Base-by-base conservation (phyloP, 495 filamentous ascomycete genomes). In the Hyaloscypha hepaticicola region DNA sequence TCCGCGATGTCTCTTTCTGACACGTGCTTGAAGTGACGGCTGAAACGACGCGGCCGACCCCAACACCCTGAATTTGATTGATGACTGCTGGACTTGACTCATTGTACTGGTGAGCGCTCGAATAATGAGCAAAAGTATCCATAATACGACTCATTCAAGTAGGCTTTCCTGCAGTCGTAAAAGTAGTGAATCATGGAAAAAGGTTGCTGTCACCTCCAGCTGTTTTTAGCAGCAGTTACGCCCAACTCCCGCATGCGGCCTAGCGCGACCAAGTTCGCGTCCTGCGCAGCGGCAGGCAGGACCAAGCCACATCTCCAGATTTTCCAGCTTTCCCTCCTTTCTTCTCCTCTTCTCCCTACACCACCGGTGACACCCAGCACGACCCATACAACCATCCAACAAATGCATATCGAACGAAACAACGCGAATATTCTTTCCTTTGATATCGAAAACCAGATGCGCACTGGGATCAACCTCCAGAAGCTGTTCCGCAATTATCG, bases 381-480 rank as follows among this genome's bases (percentile, higher is more conserved):
- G 4, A 56, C 52, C 33, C 41, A 22, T 31, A 28, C 48, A 25
- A 64, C 24, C 64, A 52, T 22, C 55, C 66, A 58, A 55, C 67
- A 67, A 69, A 72, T 72, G 70, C 64, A 69, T 72, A 67, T 72
- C 67, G 70, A 72, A 67, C 57, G 9, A 27, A 64, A 63, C 28
- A 66, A 53, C 21, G 22, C 49, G 8, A 56, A 55, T 26, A 22
- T 21, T 27, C 55, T 66, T 60, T 55, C 45, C 49, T 64, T 60
- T 34, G n/a, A 21, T 28, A 49, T 60, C 55, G 59, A 61, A 48
- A 66, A 58, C 64, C 64, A 62, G 57, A 72, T 73, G 68, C 66
- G 71, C 66, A 64, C 61, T 61, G 68, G 56, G 57, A 66, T 66
- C 60, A 69, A 65, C 61, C 64, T 63, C 53, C 63, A 67, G 61